These are phyloP conservation scores for Cetraspora pellucida DNA, from an alignment of 192 early-diverging fungal species.

Conservation along the genomic window DNA sequence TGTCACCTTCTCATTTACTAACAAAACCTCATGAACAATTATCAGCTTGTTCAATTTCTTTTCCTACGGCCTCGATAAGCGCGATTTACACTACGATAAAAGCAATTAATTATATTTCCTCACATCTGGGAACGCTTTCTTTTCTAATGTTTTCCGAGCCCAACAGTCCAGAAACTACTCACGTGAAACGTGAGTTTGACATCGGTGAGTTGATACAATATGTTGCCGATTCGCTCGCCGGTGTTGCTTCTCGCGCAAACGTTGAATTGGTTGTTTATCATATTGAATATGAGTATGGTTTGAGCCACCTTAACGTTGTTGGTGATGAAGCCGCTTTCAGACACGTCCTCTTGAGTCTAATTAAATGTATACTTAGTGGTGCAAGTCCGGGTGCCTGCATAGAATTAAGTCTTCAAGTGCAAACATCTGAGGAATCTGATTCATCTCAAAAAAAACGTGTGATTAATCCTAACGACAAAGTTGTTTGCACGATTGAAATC, in stretches of 20 bases:
- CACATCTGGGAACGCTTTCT: slow-evolving; percentile 16
- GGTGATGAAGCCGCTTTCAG: slow-evolving; percentile 57
- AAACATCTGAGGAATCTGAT: not conserved
- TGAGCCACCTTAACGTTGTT: slow-evolving; percentile 54
- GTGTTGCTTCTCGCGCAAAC: slow-evolving; percentile 51
- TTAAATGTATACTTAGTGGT: slow-evolving; percentile 49
- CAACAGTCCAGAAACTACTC: not conserved
- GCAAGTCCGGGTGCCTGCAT: slow-evolving; percentile 52
- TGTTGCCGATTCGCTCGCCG: slow-evolving; percentile 61
- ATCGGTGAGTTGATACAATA: slow-evolving; percentile 59
- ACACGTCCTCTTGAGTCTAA: slow-evolving; percentile 57
- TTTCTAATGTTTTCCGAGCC: slow-evolving; percentile 1
- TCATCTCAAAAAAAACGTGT: slow-evolving; percentile 12
- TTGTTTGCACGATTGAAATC: slow-evolving; percentile 46
- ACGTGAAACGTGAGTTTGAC: slow-evolving; percentile 47
- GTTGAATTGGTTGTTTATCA: slow-evolving; percentile 62
- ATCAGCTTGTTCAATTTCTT: slow-evolving; percentile 55
- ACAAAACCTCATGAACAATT: slow-evolving; percentile 53
- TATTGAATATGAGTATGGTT: slow-evolving; percentile 54
- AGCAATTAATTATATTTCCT: slow-evolving; percentile 55
- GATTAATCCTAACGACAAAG: slow-evolving; percentile 36
- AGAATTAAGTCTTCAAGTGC: slow-evolving; percentile 51
- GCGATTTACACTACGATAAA: slow-evolving; percentile 57
- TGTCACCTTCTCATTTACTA: slow-evolving; percentile 50
- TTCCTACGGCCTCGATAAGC: slow-evolving; percentile 56